Percentiles rank a stretch among this genome's conserved stretches.
phyloP scores from a whole-genome alignment of 1,284 basidiomycete species.

The Thecaphora frezii region DNA sequence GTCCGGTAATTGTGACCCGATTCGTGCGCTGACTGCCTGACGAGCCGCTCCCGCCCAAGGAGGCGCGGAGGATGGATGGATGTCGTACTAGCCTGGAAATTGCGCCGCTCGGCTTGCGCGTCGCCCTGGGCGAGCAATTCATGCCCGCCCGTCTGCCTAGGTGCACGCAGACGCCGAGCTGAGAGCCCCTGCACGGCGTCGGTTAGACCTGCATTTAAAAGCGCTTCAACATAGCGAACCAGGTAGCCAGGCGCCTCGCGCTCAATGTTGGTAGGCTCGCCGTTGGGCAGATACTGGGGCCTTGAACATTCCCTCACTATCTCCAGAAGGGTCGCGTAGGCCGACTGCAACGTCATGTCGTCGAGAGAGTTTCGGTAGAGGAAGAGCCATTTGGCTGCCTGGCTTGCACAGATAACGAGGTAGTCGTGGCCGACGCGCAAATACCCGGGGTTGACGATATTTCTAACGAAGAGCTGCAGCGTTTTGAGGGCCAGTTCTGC shows the following conservation, averaged over 20 bases:
- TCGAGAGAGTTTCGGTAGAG: conserved; percentile 31
- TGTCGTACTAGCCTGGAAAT: neutral
- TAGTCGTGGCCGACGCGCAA: conserved; percentile 35
- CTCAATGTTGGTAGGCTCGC: conserved; percentile 31
- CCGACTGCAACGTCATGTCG: conserved; percentile 11
- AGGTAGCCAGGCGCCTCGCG: conserved; percentile 34
- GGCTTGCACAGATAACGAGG: conserved; percentile 28
- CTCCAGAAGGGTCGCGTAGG: conserved; percentile 17
- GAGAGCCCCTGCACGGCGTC: conserved; percentile 22
- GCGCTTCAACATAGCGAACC: conserved; percentile 21
- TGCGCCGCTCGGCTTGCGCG: neutral
- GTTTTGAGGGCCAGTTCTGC: conserved; percentile 23
- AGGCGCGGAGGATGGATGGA: too few relatives aligned
- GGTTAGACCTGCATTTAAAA: conserved; percentile 26
- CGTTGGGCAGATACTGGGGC: conserved; percentile 23
- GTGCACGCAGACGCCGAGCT: too few relatives aligned
- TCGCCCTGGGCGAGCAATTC: too few relatives aligned
- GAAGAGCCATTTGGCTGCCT: conserved; percentile 32
- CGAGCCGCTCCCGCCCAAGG: too few relatives aligned
- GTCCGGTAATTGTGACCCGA: too few relatives aligned
- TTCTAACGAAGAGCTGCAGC: conserved; percentile 18
- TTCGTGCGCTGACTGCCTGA: too few relatives aligned
- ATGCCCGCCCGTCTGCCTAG: too few relatives aligned
- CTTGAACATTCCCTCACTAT: conserved; percentile 20
- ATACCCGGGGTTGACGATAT: conserved; percentile 28